Base-by-base conservation (phyloP, 1,284 basidiomycete species). In the Puccinia novopanici region DNA sequence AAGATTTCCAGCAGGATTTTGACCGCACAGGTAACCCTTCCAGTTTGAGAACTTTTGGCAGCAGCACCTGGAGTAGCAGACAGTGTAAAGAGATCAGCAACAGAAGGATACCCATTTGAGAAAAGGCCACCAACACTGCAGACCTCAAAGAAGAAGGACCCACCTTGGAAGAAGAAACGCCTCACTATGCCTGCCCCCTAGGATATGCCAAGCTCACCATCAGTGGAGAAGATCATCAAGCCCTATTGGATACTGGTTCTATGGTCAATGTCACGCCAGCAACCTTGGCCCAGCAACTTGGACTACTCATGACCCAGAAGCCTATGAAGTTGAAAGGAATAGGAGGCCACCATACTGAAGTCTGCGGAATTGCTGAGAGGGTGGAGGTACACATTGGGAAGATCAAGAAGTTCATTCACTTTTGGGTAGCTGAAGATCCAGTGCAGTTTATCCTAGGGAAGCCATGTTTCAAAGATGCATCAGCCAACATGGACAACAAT, bases 111-210 rank as follows among this genome's bases (percentile, higher is more conserved):
- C 34, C 34, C 1, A 34, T 34, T 34, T 1, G 4, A 34, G 34
- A 34, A 0, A 65, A 65, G 15, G 15, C 63, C 40, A 15, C 27
- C n/a, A 22, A 65, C 17, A 8, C 63, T 40, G 63, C 34, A 65
- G 34, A n/a, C 4, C 9, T 45, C 24, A 24, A n/a, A 42, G 34
- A 68, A 13, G n/a, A 68, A 48, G 65, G 48, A 48, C 6, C 13
- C 45, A 42, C 45, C 27, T 1, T 5, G 3, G 22, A 48, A 10
- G 65, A 68, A 48, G 65, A 48, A 12, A 37, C 1, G 10, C 42
- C 65, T 45, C 65, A 68, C 48, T 68, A 68, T 68, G 13, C 65
- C n/a, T 68, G 37, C n/a, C 65, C 65, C 40, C 24, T 68, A 17
- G 65, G 42, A 9, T 45, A 48, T 24, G 22, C 48, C 4, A 8